phyloP scores from a whole-genome alignment of 2,329 filamentous ascomycete species.

The Calonectria leucothoes region DNA sequence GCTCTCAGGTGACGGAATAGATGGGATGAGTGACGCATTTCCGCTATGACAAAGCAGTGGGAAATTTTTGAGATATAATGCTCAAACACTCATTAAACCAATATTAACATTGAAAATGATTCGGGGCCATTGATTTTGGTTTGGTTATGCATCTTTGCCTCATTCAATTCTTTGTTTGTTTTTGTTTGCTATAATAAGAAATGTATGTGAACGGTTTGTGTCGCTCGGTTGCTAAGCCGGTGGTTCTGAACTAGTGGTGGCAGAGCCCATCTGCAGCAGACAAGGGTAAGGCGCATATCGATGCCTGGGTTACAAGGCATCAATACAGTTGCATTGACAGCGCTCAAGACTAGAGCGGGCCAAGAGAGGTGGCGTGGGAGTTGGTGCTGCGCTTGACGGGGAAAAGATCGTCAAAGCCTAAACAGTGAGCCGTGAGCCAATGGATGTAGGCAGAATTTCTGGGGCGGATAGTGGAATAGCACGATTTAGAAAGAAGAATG shows the following conservation, averaged over 20 bases:
- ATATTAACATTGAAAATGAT: neutral
- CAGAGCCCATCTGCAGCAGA: slow-evolving; percentile 17
- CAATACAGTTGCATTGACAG: neutral
- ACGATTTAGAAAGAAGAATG: neutral
- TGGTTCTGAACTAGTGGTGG: slow-evolving; percentile 29
- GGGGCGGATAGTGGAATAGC: slow-evolving; percentile 12
- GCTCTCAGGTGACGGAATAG: neutral
- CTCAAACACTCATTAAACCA: neutral
- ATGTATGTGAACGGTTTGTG: neutral
- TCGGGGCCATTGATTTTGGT: neutral
- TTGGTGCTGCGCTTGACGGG: slow-evolving; percentile 16
- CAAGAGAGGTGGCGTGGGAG: slow-evolving; percentile 21
- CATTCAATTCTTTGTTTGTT: neutral
- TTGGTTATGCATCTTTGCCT: neutral
- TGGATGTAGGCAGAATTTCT: slow-evolving; percentile 1
- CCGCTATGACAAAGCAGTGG: neutral
- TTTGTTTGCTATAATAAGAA: neutral
- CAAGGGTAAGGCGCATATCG: slow-evolving; percentile 12
- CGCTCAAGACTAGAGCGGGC: slow-evolving; percentile 23
- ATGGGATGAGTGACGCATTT: neutral
- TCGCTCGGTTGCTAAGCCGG: slow-evolving; percentile 10
- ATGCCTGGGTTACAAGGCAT: slow-evolving; percentile 39
- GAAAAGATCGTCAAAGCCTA: slow-evolving; percentile 31
- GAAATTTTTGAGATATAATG: neutral
- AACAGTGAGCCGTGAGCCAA: slow-evolving; percentile 26